phyloP scores from a whole-genome alignment of 2,329 filamentous ascomycete genomes.

The Alternaria consortialis region DNA sequence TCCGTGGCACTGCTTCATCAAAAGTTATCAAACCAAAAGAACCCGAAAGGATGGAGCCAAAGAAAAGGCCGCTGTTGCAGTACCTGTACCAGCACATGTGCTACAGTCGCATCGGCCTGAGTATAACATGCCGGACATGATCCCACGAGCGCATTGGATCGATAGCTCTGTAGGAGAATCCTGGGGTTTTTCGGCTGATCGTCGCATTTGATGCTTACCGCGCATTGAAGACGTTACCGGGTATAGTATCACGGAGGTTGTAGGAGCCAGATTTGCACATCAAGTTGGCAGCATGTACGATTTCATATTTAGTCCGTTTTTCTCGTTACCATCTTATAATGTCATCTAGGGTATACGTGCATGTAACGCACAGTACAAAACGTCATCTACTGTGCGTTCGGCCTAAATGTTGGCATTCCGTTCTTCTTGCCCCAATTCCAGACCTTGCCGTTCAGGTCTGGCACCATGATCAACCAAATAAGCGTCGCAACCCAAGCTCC shows the following conservation, averaged over 20 bases:
- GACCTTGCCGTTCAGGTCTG: slow-evolving; percentile 66
- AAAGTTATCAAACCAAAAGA: not conserved
- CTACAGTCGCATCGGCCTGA: slow-evolving; percentile 3
- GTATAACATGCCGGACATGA: slow-evolving; percentile 6
- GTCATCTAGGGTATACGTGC: not conserved
- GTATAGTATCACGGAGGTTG: too few relatives aligned
- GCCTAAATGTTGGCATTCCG: slow-evolving; percentile 51
- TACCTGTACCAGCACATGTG: slow-evolving; percentile 1
- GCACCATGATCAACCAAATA: slow-evolving; percentile 65
- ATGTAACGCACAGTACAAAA: not conserved
- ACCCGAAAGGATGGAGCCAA: not conserved
- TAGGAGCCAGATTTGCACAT: too few relatives aligned
- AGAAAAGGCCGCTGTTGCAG: not conserved
- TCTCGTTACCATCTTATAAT: not conserved
- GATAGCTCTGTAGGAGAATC: not conserved
- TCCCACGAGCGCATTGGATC: slow-evolving; percentile 6
- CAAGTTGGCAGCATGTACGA: too few relatives aligned
- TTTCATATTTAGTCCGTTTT: not conserved
- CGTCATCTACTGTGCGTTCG: slow-evolving; percentile 35
- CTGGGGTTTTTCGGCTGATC: not conserved
- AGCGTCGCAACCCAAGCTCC: slow-evolving; percentile 63
- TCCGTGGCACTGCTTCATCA: slow-evolving; percentile 15
- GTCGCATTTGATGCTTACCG: not conserved
- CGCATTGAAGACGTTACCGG: too few relatives aligned
- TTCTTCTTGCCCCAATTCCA: slow-evolving; percentile 66